Evolutionary conservation across 2,329 filamentous ascomycete species (phyloP).

Genomic region (Xylariaceae sp.): DNA sequence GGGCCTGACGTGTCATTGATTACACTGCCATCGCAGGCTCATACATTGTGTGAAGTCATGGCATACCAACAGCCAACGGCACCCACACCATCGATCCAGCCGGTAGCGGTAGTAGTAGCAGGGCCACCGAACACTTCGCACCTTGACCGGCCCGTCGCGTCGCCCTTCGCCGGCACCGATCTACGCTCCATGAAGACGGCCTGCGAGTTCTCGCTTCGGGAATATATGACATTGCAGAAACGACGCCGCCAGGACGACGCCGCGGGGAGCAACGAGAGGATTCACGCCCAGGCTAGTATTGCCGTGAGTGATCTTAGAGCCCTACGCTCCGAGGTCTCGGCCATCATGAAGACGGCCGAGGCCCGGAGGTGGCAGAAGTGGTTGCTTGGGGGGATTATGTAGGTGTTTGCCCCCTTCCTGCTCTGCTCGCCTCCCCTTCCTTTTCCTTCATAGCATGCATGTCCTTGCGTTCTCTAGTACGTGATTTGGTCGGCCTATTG

Average conservation of each 20-base stretch:
- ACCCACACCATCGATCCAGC: neutral
- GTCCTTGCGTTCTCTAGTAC: too few relatives aligned
- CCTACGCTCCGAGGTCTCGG: slow-evolving; percentile 53
- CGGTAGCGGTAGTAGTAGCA: neutral
- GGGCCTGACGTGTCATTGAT: too few relatives aligned
- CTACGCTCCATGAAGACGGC: slow-evolving; percentile 34
- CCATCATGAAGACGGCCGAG: slow-evolving; percentile 53
- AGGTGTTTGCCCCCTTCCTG: slow-evolving; percentile 36
- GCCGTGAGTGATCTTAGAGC: slow-evolving; percentile 53
- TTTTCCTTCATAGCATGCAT: too few relatives aligned
- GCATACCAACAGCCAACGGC: neutral
- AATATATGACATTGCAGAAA: slow-evolving; percentile 45
- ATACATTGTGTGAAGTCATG: neutral
- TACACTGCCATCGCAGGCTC: too few relatives aligned
- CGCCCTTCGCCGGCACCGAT: slow-evolving; percentile 33
- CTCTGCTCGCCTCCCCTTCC: neutral
- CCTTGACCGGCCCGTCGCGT: slow-evolving; percentile 6
- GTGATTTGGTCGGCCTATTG: too few relatives aligned
- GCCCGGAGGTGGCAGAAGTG: slow-evolving; percentile 59
- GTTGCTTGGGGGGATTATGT: slow-evolving; percentile 60
- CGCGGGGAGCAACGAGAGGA: slow-evolving; percentile 49
- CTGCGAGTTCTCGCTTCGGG: slow-evolving; percentile 44
- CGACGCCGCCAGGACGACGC: slow-evolving; percentile 41
- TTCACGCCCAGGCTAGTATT: slow-evolving; percentile 51
- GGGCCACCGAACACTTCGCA: slow-evolving; percentile 1